Conservation (phyloP, 495 filamentous ascomycete genomes). For the Xylaria palmicola region DNA sequence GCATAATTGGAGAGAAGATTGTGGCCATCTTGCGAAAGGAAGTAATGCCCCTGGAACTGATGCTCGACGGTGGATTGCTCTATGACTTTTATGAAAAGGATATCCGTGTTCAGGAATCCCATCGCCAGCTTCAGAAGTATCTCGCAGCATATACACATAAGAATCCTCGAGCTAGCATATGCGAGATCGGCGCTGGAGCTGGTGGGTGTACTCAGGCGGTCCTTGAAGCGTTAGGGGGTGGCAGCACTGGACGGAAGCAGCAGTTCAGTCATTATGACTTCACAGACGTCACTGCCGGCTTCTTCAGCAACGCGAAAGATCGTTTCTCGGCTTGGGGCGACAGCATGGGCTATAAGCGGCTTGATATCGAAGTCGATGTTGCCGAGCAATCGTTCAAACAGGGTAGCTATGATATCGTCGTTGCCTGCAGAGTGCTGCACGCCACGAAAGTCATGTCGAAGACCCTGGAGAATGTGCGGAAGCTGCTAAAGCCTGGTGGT, state of each 20-base stretch:
- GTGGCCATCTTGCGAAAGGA: conserved; percentile 35
- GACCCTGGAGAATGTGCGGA: conserved; percentile 39
- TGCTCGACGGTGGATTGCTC: conserved; percentile 41
- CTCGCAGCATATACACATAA: conserved; percentile 26
- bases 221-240: conserved; percentile 5
- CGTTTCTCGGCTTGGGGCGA: conserved; percentile 7
- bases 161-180: conserved; percentile 29
- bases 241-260: neutral
- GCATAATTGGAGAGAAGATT: conserved; percentile 33
- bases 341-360: conserved; percentile 26
- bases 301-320: conserved; percentile 37
- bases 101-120: conserved; percentile 19
- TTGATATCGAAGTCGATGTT: conserved; percentile 41
- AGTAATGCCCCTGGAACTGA: conserved; percentile 34
- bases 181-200: conserved; percentile 47
- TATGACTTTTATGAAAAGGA: conserved; percentile 18
- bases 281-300: conserved; percentile 50
- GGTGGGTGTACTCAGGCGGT: conserved; percentile 23
- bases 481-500: conserved; percentile 42
- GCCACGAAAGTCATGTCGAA: conserved; percentile 37
- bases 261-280: conserved; percentile 37
- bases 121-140: conserved; percentile 8
- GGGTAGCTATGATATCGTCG: conserved; percentile 18
- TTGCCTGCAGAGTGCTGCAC: conserved; percentile 35
- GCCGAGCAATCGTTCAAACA: conserved; percentile 18